Evolutionary conservation across 371 early-diverging fungal species (phyloP).

Genomic region (Thermomucor indicae-seudaticae): DNA sequence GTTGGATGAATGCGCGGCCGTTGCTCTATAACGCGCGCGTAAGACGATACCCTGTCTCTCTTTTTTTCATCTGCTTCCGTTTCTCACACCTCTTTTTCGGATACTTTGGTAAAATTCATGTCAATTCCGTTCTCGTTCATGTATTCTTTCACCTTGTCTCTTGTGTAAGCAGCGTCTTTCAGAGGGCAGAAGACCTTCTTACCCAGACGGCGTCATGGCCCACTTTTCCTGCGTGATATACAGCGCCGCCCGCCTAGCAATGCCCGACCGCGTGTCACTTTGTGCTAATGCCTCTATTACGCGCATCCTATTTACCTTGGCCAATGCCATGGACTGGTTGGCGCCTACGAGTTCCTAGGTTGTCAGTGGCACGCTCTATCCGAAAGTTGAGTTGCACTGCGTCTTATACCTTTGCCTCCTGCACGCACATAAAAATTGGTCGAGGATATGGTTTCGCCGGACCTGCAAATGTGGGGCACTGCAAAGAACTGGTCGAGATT

Average conservation of each 20-base stretch:
- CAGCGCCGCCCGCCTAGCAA: conserved; percentile 58
- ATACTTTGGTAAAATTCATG: conserved; percentile 23
- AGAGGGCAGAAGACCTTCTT: conserved; percentile 16
- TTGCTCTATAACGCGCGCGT: conserved; percentile 40
- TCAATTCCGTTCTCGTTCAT: conserved; percentile 40
- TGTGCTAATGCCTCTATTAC: background rate
- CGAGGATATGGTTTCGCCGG: conserved; percentile 82
- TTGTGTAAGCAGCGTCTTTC: background rate
- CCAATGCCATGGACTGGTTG: conserved; percentile 2
- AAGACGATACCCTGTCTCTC: background rate
- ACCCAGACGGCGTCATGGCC: conserved; percentile 87
- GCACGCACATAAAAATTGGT: conserved; percentile 59
- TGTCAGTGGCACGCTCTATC: background rate
- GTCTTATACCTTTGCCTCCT: conserved; percentile 78
- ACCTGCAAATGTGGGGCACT: conserved; percentile 76
- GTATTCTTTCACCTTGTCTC: conserved; percentile 27
- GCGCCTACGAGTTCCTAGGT: background rate
- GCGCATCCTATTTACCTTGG: background rate
- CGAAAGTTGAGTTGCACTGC: background rate
- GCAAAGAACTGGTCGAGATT: conserved; percentile 88
- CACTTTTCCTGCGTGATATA: conserved; percentile 78
- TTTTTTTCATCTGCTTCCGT: background rate
- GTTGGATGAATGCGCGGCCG: conserved; percentile 89
- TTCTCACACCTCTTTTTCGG: conserved; percentile 25
- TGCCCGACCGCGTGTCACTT: background rate